Conservation (phyloP, 78 protist genomes). For the Bigelowiella natans region DNA sequence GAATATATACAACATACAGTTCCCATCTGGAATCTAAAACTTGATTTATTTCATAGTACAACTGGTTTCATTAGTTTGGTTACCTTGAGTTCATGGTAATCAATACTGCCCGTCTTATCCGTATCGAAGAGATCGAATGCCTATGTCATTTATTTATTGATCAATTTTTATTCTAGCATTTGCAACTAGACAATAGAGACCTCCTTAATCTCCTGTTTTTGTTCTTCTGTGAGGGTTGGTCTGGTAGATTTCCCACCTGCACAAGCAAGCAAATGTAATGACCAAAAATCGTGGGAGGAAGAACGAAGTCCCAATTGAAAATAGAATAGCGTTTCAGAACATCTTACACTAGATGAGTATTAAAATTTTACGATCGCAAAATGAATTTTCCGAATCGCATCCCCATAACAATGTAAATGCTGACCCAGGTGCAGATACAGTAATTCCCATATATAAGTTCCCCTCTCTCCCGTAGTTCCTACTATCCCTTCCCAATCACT, state of each 20-base stretch:
- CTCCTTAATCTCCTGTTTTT: background rate
- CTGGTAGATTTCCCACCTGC: background rate
- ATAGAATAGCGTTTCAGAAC: too few species aligned
- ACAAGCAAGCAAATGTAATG: background rate
- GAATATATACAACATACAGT: background rate
- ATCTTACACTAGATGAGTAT: too few species aligned
- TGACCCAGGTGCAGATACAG: too few species aligned
- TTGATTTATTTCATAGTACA: background rate
- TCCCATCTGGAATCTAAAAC: background rate
- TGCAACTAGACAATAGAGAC: background rate
- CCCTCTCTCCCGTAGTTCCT: too few species aligned
- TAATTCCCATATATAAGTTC: too few species aligned
- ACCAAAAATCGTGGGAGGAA: too few species aligned
- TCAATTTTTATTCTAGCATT: too few species aligned
- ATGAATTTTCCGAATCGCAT: too few species aligned
- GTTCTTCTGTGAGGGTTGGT: background rate
- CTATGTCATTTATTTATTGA: conserved; percentile 7
- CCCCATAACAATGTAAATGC: too few species aligned
- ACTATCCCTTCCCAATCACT: too few species aligned
- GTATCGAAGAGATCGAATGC: conserved; percentile 43
- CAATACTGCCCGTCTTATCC: conserved; percentile 28
- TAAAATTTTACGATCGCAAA: too few species aligned
- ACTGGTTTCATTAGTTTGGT: background rate
- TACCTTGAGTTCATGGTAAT: conserved; percentile 47
- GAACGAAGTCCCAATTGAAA: too few species aligned